phyloP scores from a whole-genome alignment of 1,139 yeast species.

The Geotrichum candidum region DNA sequence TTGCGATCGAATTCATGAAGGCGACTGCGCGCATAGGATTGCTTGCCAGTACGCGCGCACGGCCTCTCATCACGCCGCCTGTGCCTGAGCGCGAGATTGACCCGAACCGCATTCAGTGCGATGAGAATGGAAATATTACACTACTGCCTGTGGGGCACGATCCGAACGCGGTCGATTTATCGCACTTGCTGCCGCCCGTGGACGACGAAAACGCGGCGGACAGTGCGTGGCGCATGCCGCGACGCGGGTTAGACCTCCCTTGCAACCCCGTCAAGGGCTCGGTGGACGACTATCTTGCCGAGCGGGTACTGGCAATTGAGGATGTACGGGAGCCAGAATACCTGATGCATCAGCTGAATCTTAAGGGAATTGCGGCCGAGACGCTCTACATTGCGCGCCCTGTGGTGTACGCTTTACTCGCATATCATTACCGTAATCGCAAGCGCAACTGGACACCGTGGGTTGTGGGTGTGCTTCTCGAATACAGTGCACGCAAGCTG shows the following conservation, averaged over 20 bases:
- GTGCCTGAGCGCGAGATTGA: conserved; percentile 37
- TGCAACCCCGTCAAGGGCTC: conserved; percentile 20
- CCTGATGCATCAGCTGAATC: conserved; percentile 29
- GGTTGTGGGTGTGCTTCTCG: conserved; percentile 37
- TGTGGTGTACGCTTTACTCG: conserved; percentile 34
- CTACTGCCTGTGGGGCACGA: conserved; percentile 5
- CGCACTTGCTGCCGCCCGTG: not conserved
- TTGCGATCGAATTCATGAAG: conserved; percentile 33
- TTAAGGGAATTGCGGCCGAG: conserved; percentile 33
- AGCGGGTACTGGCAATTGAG: conserved; percentile 33
- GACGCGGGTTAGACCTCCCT: conserved; percentile 32
- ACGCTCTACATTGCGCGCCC: conserved; percentile 37
- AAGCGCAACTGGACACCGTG: conserved; percentile 37
- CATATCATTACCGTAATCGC: conserved; percentile 25
- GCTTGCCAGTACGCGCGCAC: conserved; percentile 27
- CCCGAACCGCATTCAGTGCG: conserved; percentile 20
- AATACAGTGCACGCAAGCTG: conserved; percentile 32
- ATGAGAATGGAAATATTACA: conserved; percentile 9
- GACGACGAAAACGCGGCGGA: not conserved
- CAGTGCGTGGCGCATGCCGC: conserved; percentile 31
- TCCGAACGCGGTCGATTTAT: not conserved
- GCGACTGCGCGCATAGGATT: conserved; percentile 34
- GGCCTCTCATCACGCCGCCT: conserved; percentile 33
- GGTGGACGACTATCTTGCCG: conserved; percentile 27
- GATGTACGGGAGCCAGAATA: conserved; percentile 33